Evolutionary conservation across 2,329 filamentous ascomycete species (phyloP).

Genomic region (Tothia fuscella): DNA sequence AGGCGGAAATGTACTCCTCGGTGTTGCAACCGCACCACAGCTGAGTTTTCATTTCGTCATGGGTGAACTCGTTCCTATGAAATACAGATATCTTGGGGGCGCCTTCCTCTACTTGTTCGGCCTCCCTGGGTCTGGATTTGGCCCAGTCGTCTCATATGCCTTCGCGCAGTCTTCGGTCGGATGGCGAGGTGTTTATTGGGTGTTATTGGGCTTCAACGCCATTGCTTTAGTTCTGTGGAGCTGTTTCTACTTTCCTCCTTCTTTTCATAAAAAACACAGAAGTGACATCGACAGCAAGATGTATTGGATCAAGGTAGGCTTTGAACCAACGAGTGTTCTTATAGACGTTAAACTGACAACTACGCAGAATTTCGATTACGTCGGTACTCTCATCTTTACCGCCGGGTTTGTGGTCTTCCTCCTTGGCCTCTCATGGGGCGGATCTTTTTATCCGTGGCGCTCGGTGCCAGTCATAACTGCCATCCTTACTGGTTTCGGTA

Average conservation of each 20-base stretch:
- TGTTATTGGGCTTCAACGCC: constrained; percentile 15
- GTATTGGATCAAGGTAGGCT: constrained; percentile 14
- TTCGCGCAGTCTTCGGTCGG: constrained; percentile 15
- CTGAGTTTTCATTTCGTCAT: constrained; percentile 16
- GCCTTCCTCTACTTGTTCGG: constrained; percentile 14
- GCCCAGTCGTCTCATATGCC: constrained; percentile 13
- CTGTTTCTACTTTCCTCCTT: constrained; percentile 17
- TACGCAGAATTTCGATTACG: constrained; percentile 16
- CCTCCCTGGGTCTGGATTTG: constrained; percentile 14
- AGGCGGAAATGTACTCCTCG: constrained; percentile 9
- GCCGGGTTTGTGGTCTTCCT: constrained; percentile 16
- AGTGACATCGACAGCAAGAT: constrained; percentile 15
- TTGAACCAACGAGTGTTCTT: not conserved
- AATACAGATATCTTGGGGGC: constrained; percentile 15
- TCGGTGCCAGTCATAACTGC: constrained; percentile 28
- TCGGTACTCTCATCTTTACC: constrained; percentile 15
- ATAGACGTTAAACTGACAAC: constrained; percentile 14
- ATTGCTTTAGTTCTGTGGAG: constrained; percentile 14
- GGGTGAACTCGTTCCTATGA: constrained; percentile 17
- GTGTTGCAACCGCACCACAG: constrained; percentile 7
- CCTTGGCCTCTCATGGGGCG: constrained; percentile 12
- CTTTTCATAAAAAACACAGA: constrained; percentile 16
- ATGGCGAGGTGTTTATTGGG: constrained; percentile 17
- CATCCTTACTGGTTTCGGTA: constrained; percentile 24
- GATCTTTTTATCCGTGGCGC: constrained; percentile 30